Conservation (phyloP, 352 stramenopile genomes). For the Phytophthora cactorum region DNA sequence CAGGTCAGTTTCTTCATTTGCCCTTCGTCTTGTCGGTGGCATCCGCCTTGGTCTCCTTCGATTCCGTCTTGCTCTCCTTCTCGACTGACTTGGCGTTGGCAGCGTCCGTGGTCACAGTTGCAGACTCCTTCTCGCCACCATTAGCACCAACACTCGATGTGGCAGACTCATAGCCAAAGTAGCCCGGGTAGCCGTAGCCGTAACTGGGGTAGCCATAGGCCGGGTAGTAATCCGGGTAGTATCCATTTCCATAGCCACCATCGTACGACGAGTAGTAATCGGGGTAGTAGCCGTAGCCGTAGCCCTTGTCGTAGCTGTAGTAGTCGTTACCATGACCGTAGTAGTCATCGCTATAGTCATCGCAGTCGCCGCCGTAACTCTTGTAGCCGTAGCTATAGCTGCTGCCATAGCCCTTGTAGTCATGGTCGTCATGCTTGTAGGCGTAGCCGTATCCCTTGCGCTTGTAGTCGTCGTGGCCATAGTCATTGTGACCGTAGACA, state of each 20-base stretch:
- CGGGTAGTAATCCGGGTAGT: neutral
- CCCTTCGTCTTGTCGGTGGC: neutral
- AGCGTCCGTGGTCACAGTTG: constrained; percentile 1
- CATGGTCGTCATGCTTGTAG: neutral
- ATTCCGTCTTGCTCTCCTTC: neutral
- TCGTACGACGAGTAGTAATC: no score
- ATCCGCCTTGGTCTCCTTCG: constrained; percentile 1
- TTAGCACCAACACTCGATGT: neutral
- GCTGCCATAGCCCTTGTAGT: constrained; percentile 2
- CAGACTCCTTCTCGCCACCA: neutral
- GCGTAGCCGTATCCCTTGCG: neutral
- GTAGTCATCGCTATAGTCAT: neutral
- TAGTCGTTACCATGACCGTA: neutral
- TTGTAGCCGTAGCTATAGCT: neutral
- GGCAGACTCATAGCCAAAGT: neutral
- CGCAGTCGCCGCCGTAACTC: neutral
- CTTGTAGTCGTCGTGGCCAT: neutral
- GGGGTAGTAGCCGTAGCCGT: neutral
- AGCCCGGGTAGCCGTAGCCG: neutral
- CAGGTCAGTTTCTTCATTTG: neutral
- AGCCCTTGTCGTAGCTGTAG: neutral
- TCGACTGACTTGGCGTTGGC: neutral
- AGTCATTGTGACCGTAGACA: neutral
- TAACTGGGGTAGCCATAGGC: neutral
- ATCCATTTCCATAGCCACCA: neutral